Percentiles rank a stretch among this genome's conserved stretches.
Conservation (phyloP, 257 asterid species). For the Jacaranda copaia region DNA sequence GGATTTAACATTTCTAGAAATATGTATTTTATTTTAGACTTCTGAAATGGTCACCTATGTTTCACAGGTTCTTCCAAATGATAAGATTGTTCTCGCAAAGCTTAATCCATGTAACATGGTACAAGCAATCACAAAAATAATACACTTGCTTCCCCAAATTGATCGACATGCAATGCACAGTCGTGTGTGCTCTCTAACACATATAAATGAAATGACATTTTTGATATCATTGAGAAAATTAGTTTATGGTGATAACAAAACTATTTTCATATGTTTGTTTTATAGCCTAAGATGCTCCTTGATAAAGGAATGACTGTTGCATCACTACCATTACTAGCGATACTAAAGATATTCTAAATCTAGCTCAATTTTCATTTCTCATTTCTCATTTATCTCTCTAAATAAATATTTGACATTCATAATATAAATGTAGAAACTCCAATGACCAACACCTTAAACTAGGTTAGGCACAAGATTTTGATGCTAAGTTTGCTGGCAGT, state of each 20-base stretch:
- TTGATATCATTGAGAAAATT: background rate
- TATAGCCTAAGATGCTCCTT: background rate
- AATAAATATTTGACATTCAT: background rate
- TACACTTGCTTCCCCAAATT: constrained; percentile 81
- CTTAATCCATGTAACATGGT: constrained; percentile 97
- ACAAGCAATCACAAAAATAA: constrained; percentile 76
- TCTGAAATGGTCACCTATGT: constrained; percentile 35
- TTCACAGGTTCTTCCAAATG: constrained; percentile 91
- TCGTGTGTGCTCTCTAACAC: constrained; percentile 63
- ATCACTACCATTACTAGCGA: background rate
- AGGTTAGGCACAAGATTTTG: constrained; percentile 18
- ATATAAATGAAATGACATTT: constrained; percentile 19
- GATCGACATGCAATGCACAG: constrained; percentile 90
- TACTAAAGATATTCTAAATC: background rate
- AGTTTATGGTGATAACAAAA: background rate
- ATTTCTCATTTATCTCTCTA: constrained; percentile 1
- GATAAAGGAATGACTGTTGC: background rate
- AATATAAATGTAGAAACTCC: background rate
- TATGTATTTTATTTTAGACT: constrained; percentile 26
- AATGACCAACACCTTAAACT: background rate
- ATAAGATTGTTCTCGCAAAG: constrained; percentile 89
- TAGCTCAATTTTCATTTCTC: background rate
- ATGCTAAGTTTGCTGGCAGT: background rate
- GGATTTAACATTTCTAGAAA: constrained; percentile 29
- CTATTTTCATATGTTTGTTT: background rate